A percentile compares a stretch with the other conserved stretches of the same genome.
phyloP scores from a whole-genome alignment of 345 rosid species.

The Syzygium grande region DNA sequence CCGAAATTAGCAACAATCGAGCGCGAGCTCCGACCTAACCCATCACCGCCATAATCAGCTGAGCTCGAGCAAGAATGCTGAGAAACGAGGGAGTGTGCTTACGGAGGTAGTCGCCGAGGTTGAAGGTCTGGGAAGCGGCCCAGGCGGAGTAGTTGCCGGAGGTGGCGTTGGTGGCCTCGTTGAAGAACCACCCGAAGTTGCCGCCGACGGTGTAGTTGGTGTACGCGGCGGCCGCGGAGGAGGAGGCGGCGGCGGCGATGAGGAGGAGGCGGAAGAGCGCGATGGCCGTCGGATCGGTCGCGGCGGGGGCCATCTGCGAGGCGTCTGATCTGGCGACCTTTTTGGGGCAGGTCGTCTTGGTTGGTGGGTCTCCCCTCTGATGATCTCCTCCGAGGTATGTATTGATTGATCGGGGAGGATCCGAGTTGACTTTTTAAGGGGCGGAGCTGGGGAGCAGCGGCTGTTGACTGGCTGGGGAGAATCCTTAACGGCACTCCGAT shows the following conservation, averaged over 20 bases:
- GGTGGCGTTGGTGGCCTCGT: slow-evolving; percentile 33
- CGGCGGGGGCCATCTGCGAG: slow-evolving; percentile 8
- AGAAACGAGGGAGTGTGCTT: slow-evolving; percentile 4
- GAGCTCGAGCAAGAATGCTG: background rate
- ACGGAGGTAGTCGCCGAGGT: slow-evolving; percentile 59
- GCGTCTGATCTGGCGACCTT: background rate
- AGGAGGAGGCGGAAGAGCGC: slow-evolving; percentile 11
- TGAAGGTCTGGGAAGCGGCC: slow-evolving; percentile 43
- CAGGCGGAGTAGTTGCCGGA: slow-evolving; percentile 43
- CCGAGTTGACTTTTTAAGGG: background rate
- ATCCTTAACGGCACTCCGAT: background rate
- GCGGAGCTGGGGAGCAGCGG: background rate
- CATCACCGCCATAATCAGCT: background rate
- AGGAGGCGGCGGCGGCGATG: slow-evolving; percentile 6
- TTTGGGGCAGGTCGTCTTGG: background rate
- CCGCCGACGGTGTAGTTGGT: slow-evolving; percentile 52
- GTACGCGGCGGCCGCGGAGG: slow-evolving; percentile 16
- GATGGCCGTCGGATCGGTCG: slow-evolving; percentile 4
- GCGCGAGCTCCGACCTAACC: background rate
- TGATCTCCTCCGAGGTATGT: background rate
- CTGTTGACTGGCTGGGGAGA: background rate
- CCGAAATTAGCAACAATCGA: background rate
- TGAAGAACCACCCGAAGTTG: slow-evolving; percentile 44
- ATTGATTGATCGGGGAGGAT: background rate
- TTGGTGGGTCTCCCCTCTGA: background rate